These are phyloP conservation scores for Acanthamoeba royreba DNA, from an alignment of 208 protist genomes.

Conservation along the genomic window DNA sequence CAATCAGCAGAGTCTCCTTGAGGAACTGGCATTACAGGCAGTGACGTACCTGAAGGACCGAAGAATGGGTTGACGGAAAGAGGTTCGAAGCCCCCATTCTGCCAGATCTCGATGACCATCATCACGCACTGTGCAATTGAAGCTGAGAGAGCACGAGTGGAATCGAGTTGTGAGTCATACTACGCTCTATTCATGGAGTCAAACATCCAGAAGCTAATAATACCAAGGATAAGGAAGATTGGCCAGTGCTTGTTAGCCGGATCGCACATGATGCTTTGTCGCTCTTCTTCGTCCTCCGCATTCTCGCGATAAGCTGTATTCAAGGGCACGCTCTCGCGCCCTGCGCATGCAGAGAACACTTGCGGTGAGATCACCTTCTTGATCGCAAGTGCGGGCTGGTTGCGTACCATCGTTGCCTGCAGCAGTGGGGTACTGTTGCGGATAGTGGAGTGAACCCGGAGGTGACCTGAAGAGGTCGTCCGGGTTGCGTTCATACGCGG, in stretches of 20 bases:
- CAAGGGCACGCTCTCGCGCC: too few species aligned
- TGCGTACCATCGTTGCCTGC: not conserved
- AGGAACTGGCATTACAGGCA: not conserved
- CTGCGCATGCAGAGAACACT: too few species aligned
- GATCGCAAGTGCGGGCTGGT: not conserved
- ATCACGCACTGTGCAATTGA: not conserved
- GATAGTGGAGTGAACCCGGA: not conserved
- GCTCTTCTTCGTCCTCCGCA: not conserved
- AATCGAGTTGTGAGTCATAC: not conserved
- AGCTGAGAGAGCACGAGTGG: not conserved
- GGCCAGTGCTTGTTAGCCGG: not conserved
- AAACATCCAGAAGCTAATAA: not conserved
- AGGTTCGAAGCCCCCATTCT: slow-evolving; percentile 27
- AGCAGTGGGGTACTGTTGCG: not conserved
- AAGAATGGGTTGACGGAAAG: not conserved
- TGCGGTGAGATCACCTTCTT: too few species aligned
- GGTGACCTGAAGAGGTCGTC: not conserved
- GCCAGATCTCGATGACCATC: not conserved
- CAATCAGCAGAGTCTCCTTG: not conserved
- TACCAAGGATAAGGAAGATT: not conserved
- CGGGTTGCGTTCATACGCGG: not conserved
- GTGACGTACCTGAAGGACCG: not conserved
- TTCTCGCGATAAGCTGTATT: too few species aligned
- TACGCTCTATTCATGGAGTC: not conserved
- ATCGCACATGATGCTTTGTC: not conserved